phyloP scores from a whole-genome alignment of 1,284 basidiomycete species.

The Lignosus rhinocerotis region DNA sequence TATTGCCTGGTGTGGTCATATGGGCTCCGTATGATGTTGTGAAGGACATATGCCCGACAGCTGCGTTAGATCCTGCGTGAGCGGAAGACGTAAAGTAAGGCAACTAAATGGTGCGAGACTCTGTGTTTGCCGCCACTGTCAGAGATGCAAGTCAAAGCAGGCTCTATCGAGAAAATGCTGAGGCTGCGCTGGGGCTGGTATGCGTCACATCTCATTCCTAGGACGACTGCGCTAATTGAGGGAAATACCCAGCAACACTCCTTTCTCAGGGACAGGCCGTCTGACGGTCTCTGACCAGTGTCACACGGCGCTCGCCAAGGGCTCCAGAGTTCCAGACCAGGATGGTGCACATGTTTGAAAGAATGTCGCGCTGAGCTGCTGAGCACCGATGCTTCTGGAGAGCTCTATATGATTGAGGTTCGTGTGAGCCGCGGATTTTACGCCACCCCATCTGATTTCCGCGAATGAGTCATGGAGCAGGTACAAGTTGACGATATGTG shows the following conservation, averaged over 20 bases:
- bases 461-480: background rate
- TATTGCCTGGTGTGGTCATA: conserved; percentile 2
- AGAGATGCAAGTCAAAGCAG: too few relatives aligned
- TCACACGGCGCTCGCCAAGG: conserved; percentile 11
- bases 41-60: background rate
- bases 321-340: conserved; percentile 6
- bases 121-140: too few relatives aligned
- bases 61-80: background rate
- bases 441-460: background rate
- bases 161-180: too few relatives aligned
- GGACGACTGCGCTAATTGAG: background rate
- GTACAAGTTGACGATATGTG: background rate
- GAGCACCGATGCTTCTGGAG: conserved; percentile 1
- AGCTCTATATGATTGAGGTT: background rate
- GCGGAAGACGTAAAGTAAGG: background rate
- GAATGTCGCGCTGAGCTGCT: conserved; percentile 7
- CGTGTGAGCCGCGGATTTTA: background rate
- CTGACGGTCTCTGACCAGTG: conserved; percentile 22
- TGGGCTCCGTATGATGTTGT: conserved; percentile 1
- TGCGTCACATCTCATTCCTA: background rate
- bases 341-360: background rate
- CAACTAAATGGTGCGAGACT: background rate
- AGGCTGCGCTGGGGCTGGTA: too few relatives aligned
- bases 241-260: background rate
- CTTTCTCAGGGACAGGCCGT: conserved; percentile 9